Percentiles rank a stretch among this genome's conserved stretches.
Evolutionary conservation across 495 filamentous ascomycete species (phyloP).

Genomic region (Darksidea phi): DNA sequence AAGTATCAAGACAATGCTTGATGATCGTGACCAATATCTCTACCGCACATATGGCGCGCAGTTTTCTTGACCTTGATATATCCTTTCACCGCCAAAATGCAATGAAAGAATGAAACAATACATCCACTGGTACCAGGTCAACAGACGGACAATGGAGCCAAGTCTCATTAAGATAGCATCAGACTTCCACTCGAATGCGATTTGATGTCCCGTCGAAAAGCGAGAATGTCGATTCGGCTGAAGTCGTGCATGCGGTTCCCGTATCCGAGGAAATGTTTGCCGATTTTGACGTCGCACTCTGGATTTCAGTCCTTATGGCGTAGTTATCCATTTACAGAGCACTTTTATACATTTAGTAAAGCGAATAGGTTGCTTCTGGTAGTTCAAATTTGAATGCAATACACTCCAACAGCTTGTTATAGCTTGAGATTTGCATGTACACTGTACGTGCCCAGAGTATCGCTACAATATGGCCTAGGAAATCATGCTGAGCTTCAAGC

Average conservation of each 20-base stretch:
- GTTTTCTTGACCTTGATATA: constrained; percentile 32
- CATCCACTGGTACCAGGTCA: constrained; percentile 7
- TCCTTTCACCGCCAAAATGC: constrained; percentile 25
- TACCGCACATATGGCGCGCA: constrained; percentile 27
- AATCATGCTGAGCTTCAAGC: no score
- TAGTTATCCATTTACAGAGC: no score
- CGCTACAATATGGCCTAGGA: no score
- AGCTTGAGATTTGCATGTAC: no score
- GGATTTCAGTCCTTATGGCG: no score
- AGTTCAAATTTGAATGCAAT: no score
- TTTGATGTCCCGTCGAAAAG: not conserved
- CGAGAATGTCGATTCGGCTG: not conserved
- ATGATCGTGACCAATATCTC: constrained; percentile 30
- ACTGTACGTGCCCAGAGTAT: no score
- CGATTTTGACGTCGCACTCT: not conserved
- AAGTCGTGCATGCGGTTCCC: not conserved
- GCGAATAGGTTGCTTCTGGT: no score
- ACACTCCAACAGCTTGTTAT: no score
- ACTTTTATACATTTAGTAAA: no score
- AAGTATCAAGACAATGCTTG: constrained; percentile 24
- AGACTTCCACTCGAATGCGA: not conserved
- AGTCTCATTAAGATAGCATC: constrained; percentile 4
- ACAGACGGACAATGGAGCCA: constrained; percentile 2
- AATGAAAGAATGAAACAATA: constrained; percentile 32
- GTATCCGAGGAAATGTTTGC: not conserved